These are phyloP conservation scores for Pelargonium hybrid DNA, from an alignment of 441 rosid species.

Conservation along the genomic window DNA sequence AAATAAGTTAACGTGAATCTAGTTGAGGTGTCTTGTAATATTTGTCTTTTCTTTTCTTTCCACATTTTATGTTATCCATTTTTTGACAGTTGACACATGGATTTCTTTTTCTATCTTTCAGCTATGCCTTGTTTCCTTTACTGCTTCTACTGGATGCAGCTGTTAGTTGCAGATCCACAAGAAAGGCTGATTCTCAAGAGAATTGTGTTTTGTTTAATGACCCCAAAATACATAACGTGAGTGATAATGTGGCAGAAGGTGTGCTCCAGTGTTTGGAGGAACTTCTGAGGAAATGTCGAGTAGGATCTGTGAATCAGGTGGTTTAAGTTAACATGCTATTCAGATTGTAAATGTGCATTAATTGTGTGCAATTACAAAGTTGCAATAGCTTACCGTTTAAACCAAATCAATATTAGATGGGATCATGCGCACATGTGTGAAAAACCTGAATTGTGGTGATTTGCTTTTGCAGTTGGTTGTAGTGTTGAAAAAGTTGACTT, in stretches of 20 bases:
- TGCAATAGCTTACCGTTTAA: neutral
- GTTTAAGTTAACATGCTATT: neutral
- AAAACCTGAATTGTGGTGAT: constrained; percentile 3
- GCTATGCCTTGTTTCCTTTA: constrained; percentile 75
- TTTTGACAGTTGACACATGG: neutral
- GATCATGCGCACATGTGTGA: neutral
- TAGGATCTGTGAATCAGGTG: constrained; percentile 77
- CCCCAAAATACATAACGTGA: constrained; percentile 28
- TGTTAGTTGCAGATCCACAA: constrained; percentile 38
- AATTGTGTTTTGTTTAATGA: neutral
- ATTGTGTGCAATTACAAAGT: neutral
- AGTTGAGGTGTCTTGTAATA: too few relatives aligned
- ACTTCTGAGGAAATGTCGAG: constrained; percentile 56
- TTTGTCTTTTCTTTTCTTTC: too few relatives aligned
- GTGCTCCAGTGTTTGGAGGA: constrained; percentile 71
- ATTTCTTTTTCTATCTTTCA: constrained; percentile 21
- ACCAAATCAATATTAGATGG: neutral
- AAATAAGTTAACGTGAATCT: too few relatives aligned
- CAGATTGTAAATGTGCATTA: neutral
- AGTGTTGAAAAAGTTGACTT: constrained; percentile 61
- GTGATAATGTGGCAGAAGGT: constrained; percentile 79
- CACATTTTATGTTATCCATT: too few relatives aligned
- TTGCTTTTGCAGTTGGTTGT: constrained; percentile 56
- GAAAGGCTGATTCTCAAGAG: constrained; percentile 22
- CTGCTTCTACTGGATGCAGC: constrained; percentile 79